These are phyloP conservation scores for Zopfochytrium polystomum DNA, from an alignment of 371 early-diverging fungal species.

Conservation along the genomic window DNA sequence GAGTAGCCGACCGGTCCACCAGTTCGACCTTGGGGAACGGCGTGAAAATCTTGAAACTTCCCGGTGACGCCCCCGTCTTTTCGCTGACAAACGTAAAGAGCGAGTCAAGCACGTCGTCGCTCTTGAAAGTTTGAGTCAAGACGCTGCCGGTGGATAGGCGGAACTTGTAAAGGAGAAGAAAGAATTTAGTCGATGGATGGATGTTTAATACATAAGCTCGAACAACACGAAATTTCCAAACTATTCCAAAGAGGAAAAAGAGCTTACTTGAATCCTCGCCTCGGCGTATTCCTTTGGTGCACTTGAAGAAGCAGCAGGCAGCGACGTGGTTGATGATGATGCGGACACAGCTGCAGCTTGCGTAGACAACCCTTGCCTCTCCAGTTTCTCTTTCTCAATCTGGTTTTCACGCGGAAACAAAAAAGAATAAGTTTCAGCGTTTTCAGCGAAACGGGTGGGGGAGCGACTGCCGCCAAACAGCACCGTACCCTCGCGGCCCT, in stretches of 20 bases:
- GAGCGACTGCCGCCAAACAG: no score
- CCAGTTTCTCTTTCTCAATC: slow-evolving; percentile 40
- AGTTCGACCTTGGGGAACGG: slow-evolving; percentile 64
- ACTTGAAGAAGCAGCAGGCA: slow-evolving; percentile 30
- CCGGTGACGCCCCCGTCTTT: slow-evolving; percentile 36
- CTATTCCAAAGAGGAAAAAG: slow-evolving; percentile 8
- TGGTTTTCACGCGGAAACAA: no score
- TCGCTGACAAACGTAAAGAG: slow-evolving; percentile 65
- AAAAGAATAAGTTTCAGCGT: neutral
- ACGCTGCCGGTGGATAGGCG: slow-evolving; percentile 54
- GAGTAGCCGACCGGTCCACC: slow-evolving; percentile 33
- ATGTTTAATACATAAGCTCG: slow-evolving; percentile 6
- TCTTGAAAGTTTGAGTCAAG: slow-evolving; percentile 68
- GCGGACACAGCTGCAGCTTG: slow-evolving; percentile 30
- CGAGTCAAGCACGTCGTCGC: slow-evolving; percentile 61
- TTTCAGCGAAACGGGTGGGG: no score
- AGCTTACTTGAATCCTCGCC: slow-evolving; percentile 64
- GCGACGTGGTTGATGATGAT: slow-evolving; percentile 34
- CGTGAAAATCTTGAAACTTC: slow-evolving; percentile 61
- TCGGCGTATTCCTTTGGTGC: slow-evolving; percentile 64
- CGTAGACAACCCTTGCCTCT: slow-evolving; percentile 36
- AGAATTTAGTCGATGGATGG: slow-evolving; percentile 12
- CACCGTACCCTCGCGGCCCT: slow-evolving; percentile 54
- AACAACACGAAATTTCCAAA: slow-evolving; percentile 6
- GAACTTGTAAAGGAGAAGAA: slow-evolving; percentile 44